Conservation (phyloP, 495 filamentous ascomycete genomes). For the Podospora pseudocomata region DNA sequence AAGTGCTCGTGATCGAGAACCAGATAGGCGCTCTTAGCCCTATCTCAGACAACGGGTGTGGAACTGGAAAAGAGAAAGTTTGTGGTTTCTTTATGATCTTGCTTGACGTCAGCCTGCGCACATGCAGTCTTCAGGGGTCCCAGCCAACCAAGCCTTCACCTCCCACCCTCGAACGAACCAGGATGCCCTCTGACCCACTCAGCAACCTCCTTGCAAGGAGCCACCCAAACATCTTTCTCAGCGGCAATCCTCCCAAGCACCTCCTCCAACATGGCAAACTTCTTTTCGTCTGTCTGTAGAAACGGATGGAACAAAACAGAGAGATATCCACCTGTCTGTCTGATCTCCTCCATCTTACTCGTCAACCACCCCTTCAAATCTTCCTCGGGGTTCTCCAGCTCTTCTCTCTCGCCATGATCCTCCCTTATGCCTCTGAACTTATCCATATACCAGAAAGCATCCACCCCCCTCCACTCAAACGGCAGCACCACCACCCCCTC, state of each 20-base stretch:
- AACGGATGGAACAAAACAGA: slow-evolving; percentile 37
- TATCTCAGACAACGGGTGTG: too few relatives aligned
- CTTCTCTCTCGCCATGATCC: slow-evolving; percentile 18
- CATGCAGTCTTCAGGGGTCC: too few relatives aligned
- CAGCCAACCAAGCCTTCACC: not conserved
- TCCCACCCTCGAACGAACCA: slow-evolving; percentile 7
- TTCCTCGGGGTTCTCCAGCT: slow-evolving; percentile 7
- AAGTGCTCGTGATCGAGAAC: too few relatives aligned
- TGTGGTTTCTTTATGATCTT: too few relatives aligned
- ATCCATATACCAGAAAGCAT: slow-evolving; percentile 39
- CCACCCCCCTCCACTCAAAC: slow-evolving; percentile 34
- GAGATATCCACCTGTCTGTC: slow-evolving; percentile 21
- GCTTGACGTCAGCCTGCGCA: too few relatives aligned
- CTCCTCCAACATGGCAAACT: slow-evolving; percentile 25
- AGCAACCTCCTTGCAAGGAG: slow-evolving; percentile 28
- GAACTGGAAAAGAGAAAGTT: too few relatives aligned
- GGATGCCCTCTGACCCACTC: slow-evolving; percentile 22
- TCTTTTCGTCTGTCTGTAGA: slow-evolving; percentile 28
- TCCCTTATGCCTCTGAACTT: slow-evolving; percentile 26
- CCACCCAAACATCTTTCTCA: slow-evolving; percentile 29
- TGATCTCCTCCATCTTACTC: slow-evolving; percentile 25
- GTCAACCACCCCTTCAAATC: slow-evolving; percentile 25
- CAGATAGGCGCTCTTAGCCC: too few relatives aligned
- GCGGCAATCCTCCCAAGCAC: slow-evolving; percentile 21
- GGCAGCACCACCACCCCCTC: slow-evolving; percentile 31